phyloP scores from a whole-genome alignment of 768 basidiomycete genomes.

The Hypsizygus marmoreus region DNA sequence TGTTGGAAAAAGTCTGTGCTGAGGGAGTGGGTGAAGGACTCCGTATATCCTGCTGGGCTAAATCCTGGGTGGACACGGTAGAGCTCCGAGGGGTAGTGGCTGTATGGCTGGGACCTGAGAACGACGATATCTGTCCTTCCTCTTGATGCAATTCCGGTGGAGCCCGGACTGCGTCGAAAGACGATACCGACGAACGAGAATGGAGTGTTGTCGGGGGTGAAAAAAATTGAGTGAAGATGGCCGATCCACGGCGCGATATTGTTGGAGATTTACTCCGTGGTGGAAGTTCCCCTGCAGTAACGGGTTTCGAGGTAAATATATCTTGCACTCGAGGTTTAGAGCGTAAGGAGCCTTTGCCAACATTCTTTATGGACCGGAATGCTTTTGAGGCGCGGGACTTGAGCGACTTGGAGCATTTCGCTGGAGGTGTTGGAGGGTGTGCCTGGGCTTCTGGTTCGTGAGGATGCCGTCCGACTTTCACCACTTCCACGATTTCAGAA shows the following conservation, averaged over 20 bases:
- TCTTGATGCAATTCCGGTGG: slow-evolving; percentile 19
- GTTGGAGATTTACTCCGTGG: slow-evolving; percentile 34
- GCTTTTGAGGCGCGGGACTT: slow-evolving; percentile 49
- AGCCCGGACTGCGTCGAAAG: slow-evolving; percentile 28
- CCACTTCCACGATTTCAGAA: slow-evolving; percentile 61
- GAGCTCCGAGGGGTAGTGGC: slow-evolving; percentile 1
- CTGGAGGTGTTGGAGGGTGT: slow-evolving; percentile 18
- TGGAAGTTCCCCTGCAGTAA: slow-evolving; percentile 14
- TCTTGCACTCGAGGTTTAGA: slow-evolving; percentile 42
- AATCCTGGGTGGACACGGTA: slow-evolving; percentile 17
- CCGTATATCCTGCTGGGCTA: slow-evolving; percentile 16
- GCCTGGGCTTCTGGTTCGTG: slow-evolving; percentile 8
- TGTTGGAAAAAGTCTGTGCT: slow-evolving; percentile 26
- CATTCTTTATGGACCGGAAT: slow-evolving; percentile 46
- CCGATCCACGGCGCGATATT: slow-evolving; percentile 39
- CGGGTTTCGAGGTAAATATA: slow-evolving; percentile 18
- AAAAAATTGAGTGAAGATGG: slow-evolving; percentile 41
- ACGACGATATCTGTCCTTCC: slow-evolving; percentile 13
- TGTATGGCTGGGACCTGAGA: slow-evolving; percentile 4
- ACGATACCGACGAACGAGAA: slow-evolving; percentile 26
- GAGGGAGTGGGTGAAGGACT: slow-evolving; percentile 38
- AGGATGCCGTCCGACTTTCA: slow-evolving; percentile 51
- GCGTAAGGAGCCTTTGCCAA: slow-evolving; percentile 35
- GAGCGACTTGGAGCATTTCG: slow-evolving; percentile 42
- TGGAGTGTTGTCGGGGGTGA: slow-evolving; percentile 25